Conservation (phyloP, 192 early-diverging fungal genomes). For the Backusella circina region DNA sequence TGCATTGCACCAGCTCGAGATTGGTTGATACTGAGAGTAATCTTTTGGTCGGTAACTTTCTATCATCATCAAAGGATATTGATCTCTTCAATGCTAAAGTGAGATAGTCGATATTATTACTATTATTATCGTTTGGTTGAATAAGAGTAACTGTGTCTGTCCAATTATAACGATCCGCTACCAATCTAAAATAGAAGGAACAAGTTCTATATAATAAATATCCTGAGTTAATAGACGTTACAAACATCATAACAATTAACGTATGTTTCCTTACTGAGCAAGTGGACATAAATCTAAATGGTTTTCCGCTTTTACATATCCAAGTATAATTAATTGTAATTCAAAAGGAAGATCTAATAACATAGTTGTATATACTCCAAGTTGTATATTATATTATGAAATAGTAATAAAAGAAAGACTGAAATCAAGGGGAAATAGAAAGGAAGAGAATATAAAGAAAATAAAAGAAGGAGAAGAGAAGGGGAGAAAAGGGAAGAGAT, state of each 20-base stretch:
- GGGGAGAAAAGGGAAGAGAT: not conserved
- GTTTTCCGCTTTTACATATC: slow-evolving; percentile 1
- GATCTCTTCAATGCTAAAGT: not conserved
- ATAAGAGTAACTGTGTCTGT: not conserved
- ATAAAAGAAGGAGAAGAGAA: not conserved
- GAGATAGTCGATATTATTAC: not conserved
- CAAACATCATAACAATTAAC: not conserved
- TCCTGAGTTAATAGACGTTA: not conserved
- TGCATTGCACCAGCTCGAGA: not conserved
- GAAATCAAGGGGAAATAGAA: not conserved
- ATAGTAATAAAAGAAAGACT: not conserved
- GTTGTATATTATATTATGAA: not conserved
- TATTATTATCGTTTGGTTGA: not conserved
- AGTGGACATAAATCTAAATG: slow-evolving; percentile 10
- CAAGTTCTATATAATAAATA: slow-evolving; percentile 3
- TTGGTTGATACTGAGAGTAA: not conserved
- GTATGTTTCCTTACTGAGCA: not conserved
- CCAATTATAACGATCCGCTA: slow-evolving; percentile 12
- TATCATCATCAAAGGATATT: not conserved
- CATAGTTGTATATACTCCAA: not conserved
- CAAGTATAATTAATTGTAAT: slow-evolving; percentile 8
- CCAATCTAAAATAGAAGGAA: not conserved
- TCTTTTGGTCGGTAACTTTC: not conserved
- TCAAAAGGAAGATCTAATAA: slow-evolving; percentile 5
- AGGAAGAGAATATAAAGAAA: not conserved